Percentiles rank a stretch among this genome's conserved stretches.
Evolutionary conservation across 768 basidiomycete species (phyloP).

Genomic region (Tulasnella sp.): DNA sequence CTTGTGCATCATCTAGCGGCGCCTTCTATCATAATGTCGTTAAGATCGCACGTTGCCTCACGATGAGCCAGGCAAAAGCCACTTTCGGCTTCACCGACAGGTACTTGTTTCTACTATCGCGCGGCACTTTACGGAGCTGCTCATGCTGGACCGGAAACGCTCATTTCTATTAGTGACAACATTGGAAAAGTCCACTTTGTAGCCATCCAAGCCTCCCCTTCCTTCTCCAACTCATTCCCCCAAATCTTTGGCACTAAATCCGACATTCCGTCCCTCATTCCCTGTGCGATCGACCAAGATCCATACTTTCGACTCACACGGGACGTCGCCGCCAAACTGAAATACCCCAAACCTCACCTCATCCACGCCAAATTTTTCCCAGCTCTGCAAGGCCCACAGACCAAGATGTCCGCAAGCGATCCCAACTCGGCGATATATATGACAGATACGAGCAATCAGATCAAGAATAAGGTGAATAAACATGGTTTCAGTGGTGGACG

Average conservation of each 20-base stretch:
- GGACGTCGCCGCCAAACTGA: conserved; percentile 86
- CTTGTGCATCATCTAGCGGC: conserved; percentile 36
- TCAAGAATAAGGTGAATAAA: conserved; percentile 94
- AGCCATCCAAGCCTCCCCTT: conserved; percentile 87
- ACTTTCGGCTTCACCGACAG: conserved; percentile 96
- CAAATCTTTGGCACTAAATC: conserved; percentile 82
- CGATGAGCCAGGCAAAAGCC: conserved; percentile 84
- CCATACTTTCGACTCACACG: conserved; percentile 97
- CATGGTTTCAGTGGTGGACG: conserved; percentile 94
- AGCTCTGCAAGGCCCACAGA: conserved; percentile 92
- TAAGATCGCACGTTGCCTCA: conserved; percentile 84
- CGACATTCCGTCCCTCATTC: conserved; percentile 87
- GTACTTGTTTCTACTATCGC: conserved; percentile 36
- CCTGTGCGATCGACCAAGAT: conserved; percentile 97
- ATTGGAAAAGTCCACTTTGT: conserved; percentile 97
- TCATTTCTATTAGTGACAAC: conserved; percentile 65
- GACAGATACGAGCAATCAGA: conserved; percentile 83
- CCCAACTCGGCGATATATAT: conserved; percentile 90
- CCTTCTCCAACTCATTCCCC: conserved; percentile 97
- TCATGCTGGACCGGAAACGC: background rate
- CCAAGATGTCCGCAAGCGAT: conserved; percentile 98
- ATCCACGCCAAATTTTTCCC: conserved; percentile 98
- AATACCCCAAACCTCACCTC: conserved; percentile 88
- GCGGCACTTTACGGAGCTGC: background rate
- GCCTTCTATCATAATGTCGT: conserved; percentile 91